Evolutionary conservation across 176 grass and related monocot species (phyloP).

Genomic region (Eleusine coracana): DNA sequence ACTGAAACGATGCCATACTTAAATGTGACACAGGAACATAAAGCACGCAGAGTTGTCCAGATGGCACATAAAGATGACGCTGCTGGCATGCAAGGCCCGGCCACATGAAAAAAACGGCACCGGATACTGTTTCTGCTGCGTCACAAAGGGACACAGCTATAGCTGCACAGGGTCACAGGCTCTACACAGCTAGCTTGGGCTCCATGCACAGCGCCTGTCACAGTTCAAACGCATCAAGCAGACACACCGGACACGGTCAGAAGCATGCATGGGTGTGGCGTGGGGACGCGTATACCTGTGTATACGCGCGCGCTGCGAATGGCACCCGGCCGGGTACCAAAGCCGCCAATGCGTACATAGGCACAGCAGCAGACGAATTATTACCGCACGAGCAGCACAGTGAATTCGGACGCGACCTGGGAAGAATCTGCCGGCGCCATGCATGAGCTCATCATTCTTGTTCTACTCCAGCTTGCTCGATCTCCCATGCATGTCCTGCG

Average conservation of each 20-base stretch:
- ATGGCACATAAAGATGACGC: not conserved
- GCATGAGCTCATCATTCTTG: conserved; percentile 29
- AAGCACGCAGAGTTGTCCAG: not conserved
- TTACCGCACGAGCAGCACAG: conserved; percentile 27
- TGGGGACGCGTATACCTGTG: not conserved
- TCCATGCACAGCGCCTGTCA: not conserved
- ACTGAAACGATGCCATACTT: conserved; percentile 3
- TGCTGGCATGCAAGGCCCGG: not conserved
- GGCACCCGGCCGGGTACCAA: not conserved
- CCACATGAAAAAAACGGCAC: not conserved
- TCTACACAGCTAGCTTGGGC: not conserved
- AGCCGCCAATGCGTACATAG: not conserved
- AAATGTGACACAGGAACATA: conserved; percentile 5
- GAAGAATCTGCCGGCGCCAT: conserved; percentile 31
- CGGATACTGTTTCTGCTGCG: not conserved
- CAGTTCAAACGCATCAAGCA: conserved; percentile 22
- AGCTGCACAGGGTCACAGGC: not conserved
- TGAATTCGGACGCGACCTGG: not conserved
- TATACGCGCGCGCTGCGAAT: not conserved
- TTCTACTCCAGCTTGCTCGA: not conserved
- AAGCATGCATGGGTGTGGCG: not conserved
- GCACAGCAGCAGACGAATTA: not conserved
- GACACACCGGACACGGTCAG: not conserved
- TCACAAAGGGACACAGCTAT: conserved; percentile 28
- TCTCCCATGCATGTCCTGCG: not conserved